Evolutionary conservation across 1,284 basidiomycete species (phyloP).

Genomic region (Coriolopsis trogii): DNA sequence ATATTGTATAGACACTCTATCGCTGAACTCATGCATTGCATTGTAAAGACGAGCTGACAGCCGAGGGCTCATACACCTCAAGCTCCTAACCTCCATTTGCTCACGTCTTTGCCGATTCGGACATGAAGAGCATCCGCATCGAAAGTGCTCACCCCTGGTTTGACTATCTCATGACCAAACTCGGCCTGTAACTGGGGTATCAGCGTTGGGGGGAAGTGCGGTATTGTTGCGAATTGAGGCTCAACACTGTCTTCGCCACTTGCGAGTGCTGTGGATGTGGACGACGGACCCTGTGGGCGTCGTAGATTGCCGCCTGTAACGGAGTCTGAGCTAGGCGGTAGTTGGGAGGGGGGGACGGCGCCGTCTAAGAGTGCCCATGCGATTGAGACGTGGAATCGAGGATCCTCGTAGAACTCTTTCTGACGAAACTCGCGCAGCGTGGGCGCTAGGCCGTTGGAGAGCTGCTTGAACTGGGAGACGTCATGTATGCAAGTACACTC

Average conservation of each 20-base stretch:
- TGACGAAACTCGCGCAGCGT: slow-evolving; percentile 62
- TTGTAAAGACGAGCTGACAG: no score
- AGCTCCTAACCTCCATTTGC: slow-evolving; percentile 47
- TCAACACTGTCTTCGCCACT: no score
- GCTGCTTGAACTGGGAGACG: slow-evolving; percentile 48
- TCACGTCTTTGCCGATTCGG: slow-evolving; percentile 67
- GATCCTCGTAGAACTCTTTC: slow-evolving; percentile 70
- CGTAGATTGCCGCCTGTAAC: not conserved
- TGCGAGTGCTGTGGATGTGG: no score
- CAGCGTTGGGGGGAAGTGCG: slow-evolving; percentile 51
- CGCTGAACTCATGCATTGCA: no score
- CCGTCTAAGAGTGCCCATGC: slow-evolving; percentile 70
- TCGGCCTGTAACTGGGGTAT: slow-evolving; percentile 50
- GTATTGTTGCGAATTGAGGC: slow-evolving; percentile 48
- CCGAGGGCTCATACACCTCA: no score
- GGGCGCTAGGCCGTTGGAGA: slow-evolving; percentile 57
- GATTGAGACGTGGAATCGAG: slow-evolving; percentile 81
- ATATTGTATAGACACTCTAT: no score
- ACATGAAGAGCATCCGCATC: slow-evolving; percentile 55
- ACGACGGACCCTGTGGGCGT: not conserved
- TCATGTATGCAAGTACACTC: not conserved
- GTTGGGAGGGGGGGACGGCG: not conserved
- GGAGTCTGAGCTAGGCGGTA: not conserved
- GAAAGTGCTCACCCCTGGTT: slow-evolving; percentile 52
- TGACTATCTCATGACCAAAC: slow-evolving; percentile 39